Conservation (phyloP, 768 basidiomycete species). For the Pholiota microspora region DNA sequence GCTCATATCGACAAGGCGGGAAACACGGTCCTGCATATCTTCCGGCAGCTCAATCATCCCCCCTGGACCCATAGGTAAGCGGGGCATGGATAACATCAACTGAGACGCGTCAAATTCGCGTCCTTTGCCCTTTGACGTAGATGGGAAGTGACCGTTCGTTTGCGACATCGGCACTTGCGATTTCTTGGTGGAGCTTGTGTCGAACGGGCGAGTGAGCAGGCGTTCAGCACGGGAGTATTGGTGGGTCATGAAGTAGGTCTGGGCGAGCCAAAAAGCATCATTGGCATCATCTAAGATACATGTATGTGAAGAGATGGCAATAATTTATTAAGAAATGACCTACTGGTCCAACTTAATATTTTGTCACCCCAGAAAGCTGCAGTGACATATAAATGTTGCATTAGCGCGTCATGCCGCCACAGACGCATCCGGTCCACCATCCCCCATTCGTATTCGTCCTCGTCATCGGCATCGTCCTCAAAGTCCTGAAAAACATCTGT, state of each 20-base stretch:
- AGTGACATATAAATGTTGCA: conserved; percentile 97
- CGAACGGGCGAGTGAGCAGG: conserved; percentile 85
- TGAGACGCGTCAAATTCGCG: conserved; percentile 47
- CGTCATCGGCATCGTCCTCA: conserved; percentile 56
- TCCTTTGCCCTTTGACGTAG: conserved; percentile 57
- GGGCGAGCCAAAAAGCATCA: conserved; percentile 99
- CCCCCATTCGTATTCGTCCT: conserved; percentile 69
- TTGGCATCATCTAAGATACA: conserved; percentile 72
- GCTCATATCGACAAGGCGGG: conserved; percentile 88
- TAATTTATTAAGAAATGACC: conserved; percentile 29
- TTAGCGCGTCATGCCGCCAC: conserved; percentile 97
- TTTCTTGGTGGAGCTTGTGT: conserved; percentile 43
- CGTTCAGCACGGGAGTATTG: conserved; percentile 94
- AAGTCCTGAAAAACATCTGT: conserved; percentile 75
- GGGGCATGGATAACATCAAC: conserved; percentile 35
- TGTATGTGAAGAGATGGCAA: conserved; percentile 6
- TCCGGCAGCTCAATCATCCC: conserved; percentile 71
- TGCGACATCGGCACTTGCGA: conserved; percentile 29
- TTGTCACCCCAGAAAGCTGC: conserved; percentile 99
- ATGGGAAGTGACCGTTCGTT: conserved; percentile 40
- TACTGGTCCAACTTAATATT: conserved; percentile 93
- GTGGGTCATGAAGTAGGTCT: conserved; percentile 94
- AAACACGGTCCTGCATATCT: conserved; percentile 61
- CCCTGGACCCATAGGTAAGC: conserved; percentile 70
- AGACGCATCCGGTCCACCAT: conserved; percentile 94